Evolutionary conservation across 2,329 filamentous ascomycete genomes (phyloP).

Genomic region (Colletotrichum agaves): DNA sequence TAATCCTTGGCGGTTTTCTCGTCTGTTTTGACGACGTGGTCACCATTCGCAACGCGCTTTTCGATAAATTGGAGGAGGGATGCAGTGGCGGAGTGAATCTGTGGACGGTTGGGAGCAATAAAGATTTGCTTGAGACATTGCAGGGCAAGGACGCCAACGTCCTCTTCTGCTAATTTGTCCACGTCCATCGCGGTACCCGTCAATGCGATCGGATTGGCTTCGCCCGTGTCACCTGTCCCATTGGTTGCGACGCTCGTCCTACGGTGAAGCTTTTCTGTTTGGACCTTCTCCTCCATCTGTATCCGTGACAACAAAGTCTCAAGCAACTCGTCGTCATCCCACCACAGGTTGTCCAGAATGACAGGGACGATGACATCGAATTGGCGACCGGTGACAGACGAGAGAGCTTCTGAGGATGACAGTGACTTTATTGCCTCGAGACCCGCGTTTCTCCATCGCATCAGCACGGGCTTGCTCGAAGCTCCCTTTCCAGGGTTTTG

Average conservation of each 20-base stretch:
- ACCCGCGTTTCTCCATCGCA: constrained; percentile 81
- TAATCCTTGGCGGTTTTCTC: constrained; percentile 56
- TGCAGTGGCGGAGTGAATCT: constrained; percentile 81
- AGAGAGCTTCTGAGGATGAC: constrained; percentile 81
- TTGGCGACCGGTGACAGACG: constrained; percentile 79
- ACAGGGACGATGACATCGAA: constrained; percentile 83
- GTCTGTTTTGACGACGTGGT: constrained; percentile 63
- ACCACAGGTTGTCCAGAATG: constrained; percentile 87
- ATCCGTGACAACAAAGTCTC: constrained; percentile 74
- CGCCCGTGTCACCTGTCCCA: constrained; percentile 73
- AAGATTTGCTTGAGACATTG: constrained; percentile 91
- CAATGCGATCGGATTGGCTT: constrained; percentile 77
- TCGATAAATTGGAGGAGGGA: constrained; percentile 81
- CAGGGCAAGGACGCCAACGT: constrained; percentile 84
- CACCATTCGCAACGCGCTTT: constrained; percentile 63
- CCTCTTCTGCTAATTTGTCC: constrained; percentile 89
- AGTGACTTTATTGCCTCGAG: constrained; percentile 84
- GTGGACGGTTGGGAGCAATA: constrained; percentile 80
- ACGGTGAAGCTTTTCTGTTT: constrained; percentile 72
- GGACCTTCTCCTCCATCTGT: constrained; percentile 74
- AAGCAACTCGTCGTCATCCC: constrained; percentile 76
- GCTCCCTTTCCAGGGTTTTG: constrained; percentile 61
- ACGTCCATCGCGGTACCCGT: constrained; percentile 86
- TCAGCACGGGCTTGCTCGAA: constrained; percentile 76
- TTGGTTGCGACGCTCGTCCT: constrained; percentile 85